phyloP scores from a whole-genome alignment of 441 rosid genomes.

The Adansonia grandidieri region DNA sequence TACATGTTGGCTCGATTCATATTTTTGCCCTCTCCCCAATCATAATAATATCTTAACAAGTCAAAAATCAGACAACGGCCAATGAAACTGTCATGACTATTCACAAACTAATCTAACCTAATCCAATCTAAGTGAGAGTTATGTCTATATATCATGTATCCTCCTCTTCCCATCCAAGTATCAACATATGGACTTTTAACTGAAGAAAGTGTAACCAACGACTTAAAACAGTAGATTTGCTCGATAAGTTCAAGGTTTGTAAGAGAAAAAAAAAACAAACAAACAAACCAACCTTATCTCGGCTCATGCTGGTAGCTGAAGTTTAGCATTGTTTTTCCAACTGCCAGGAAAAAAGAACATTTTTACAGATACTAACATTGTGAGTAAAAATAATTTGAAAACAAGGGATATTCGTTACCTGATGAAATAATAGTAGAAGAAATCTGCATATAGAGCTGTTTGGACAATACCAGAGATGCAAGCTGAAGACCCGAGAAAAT shows the following conservation, averaged over 20 bases:
- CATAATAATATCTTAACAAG: constrained; percentile 24
- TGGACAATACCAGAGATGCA: too few relatives aligned
- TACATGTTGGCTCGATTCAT: neutral
- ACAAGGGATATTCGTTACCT: neutral
- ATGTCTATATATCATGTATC: constrained; percentile 18
- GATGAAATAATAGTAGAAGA: too few relatives aligned
- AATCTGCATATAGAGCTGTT: too few relatives aligned
- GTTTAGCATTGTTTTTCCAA: constrained; percentile 91
- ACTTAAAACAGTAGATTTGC: constrained; percentile 12
- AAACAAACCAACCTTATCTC: neutral
- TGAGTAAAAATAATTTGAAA: neutral
- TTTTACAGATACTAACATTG: neutral
- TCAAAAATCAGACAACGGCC: constrained; percentile 18
- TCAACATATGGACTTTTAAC: neutral
- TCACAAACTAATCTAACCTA: too few relatives aligned
- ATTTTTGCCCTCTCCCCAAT: constrained; percentile 22
- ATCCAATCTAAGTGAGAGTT: neutral
- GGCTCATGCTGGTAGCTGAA: constrained; percentile 86
- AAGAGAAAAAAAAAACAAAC: too few relatives aligned
- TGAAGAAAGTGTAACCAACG: neutral
- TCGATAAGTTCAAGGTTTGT: too few relatives aligned
- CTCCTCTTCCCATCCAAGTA: constrained; percentile 13
- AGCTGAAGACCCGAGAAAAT: too few relatives aligned
- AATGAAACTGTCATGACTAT: constrained; percentile 15
- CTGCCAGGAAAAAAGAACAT: constrained; percentile 40